Evolutionary conservation across 768 basidiomycete species (phyloP).

Genomic region (Boletellus sp.): DNA sequence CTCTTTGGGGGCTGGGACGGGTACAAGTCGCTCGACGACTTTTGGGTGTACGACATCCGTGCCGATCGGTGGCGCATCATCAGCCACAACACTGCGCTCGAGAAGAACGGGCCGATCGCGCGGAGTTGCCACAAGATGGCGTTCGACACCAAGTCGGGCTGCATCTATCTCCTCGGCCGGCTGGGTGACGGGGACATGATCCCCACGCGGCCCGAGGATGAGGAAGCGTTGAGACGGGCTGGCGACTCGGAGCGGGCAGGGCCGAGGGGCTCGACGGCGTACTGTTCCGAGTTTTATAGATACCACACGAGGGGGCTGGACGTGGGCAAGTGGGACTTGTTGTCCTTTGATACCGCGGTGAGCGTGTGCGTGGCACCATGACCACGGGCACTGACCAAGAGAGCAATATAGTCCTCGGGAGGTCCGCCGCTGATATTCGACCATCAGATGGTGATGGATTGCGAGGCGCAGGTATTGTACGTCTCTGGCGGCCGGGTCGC

Average conservation of each 20-base stretch:
- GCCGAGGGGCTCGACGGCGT: constrained; percentile 25
- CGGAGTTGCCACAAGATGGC: constrained; percentile 82
- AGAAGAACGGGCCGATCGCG: constrained; percentile 64
- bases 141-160: constrained; percentile 66
- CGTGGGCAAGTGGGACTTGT: constrained; percentile 67
- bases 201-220: constrained; percentile 21
- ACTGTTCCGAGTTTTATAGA: constrained; percentile 70
- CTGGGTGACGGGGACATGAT: constrained; percentile 53
- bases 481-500: constrained; percentile 74
- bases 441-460: constrained; percentile 79
- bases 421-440: constrained; percentile 76
- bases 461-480: constrained; percentile 65
- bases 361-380: constrained; percentile 14
- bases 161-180: constrained; percentile 71
- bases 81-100: constrained; percentile 49
- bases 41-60: constrained; percentile 68
- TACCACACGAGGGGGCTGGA: constrained; percentile 45
- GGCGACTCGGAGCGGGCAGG: constrained; percentile 20
- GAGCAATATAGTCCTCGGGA: constrained; percentile 44
- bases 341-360: constrained; percentile 67
- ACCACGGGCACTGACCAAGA: background rate
- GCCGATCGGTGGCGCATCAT: constrained; percentile 60
- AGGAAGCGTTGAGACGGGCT: constrained; percentile 19
- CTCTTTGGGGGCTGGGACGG: constrained; percentile 82
- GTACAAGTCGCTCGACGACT: constrained; percentile 66